Base-by-base conservation (phyloP, 441 rosid genomes). In the Isatis lusitanica region DNA sequence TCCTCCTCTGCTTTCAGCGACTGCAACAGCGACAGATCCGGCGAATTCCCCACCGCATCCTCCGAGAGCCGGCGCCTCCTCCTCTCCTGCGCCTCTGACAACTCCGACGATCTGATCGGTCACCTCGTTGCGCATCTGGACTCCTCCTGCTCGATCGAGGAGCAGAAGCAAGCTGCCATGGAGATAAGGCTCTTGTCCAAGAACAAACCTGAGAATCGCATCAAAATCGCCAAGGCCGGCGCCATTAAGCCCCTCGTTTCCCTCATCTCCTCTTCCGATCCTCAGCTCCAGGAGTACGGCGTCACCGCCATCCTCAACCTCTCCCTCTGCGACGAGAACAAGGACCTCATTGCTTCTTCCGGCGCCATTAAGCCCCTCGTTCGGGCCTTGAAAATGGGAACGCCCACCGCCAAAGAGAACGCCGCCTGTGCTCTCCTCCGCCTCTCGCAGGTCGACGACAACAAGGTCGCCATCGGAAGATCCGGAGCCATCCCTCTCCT, bases 11-110 rank as follows among this genome's bases (percentile, higher is more conserved):
- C 97, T 80, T 94, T 94, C 83, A 92, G 97, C 76, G 98, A 90
- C 56, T 94, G 97, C 71, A 90, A 85, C 81, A 92, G 97, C 81
- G 97, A 94, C 74, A 86, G 89, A 87, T 94, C 98, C 78, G 97
- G 94, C 5, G 97, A 90, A 66, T 92, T 90, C 73, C 57, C 86
- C 2, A 66, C 91, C 46, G 63, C 89, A 4, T 83, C 99, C 10
- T 84, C 89, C 21, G 85, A 84, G 80, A 84, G 84, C 83, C 86
- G 92, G 30, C 86, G 86, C 4, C 74, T 90, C 36, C 53, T 88
- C 18, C 74, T 92, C 39, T 80, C 97, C 6, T 92, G 96, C 75
- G 76, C 91, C 26, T 46, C 95, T 15, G 92, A 92, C 18, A 87
- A 90, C 68, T 88, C 97, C 39, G 96, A 90, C n/a, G 97, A 90